Evolutionary conservation across 106 monocot genomes (phyloP), one percentile per base, ranked within the genome.

Genomic region (Dendrobium nobile): DNA sequence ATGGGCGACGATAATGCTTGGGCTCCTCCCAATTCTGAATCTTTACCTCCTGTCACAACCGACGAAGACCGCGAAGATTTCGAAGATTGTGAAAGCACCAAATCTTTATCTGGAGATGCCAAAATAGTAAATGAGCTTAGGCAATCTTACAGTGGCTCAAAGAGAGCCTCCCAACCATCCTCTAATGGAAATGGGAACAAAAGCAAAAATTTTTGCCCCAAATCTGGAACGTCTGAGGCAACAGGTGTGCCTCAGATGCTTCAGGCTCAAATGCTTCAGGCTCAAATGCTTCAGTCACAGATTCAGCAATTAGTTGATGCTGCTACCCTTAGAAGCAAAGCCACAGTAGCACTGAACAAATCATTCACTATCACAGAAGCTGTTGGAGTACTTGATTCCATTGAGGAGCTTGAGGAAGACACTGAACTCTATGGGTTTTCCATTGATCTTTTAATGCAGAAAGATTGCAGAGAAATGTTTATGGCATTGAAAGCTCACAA

Each of bases 381-480:
- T 9, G 28, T 83, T 27, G 48, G 68, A 48, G 65, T 72, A 41
- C 68, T 83, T 65, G 83, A 83, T 78, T 78, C 77, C 15, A 78
- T 83, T 22, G 70, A 33, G 43, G 83, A 83, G 45, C 70, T 83
- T 27, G 77, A 64, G 7, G 67, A 83, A 78, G 78, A 77, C 61
- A 61, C 47, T 37, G 20, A 77, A 8, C 78, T 83, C 51, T 83
- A 83, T 70, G 77, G 78, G 42, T 83, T 83, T 45, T 77, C 83
- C 7, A 78, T 78, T 72, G 78, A 83, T 18, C 70, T 83, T 37
- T 68, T 83, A 24, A 48, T 83, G 42, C 48, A 83, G 70, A 79
- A 22, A 47, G 83, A 83, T 72, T 79, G 78, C 54, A 73, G 83
- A 37, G 83, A 83, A 51, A 33, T 83, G 47, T 83, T 83, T 56